Evolutionary conservation across 345 rosid species (phyloP).

Genomic region (Acer negundo): DNA sequence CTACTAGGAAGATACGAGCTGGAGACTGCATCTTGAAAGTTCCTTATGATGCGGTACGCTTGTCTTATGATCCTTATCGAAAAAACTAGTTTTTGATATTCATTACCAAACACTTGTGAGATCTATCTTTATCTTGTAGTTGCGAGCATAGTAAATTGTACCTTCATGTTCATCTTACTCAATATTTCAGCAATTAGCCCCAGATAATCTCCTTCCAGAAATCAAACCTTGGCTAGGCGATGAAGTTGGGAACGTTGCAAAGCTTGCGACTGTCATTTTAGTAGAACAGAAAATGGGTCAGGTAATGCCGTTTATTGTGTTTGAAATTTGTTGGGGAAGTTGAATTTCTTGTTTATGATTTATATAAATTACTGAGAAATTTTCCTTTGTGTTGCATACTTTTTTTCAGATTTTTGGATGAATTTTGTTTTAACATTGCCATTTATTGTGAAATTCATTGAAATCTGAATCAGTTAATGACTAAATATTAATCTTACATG

Average conservation of each 20-base stretch:
- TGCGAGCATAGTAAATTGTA: slow-evolving; percentile 11
- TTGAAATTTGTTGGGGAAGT: slow-evolving; percentile 5
- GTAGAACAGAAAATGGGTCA: slow-evolving; percentile 49
- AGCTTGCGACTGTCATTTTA: slow-evolving; percentile 64
- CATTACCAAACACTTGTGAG: background rate
- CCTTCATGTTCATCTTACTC: slow-evolving; percentile 18
- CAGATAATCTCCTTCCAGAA: slow-evolving; percentile 56
- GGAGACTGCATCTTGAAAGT: slow-evolving; percentile 79
- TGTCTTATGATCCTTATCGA: background rate
- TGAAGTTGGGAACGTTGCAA: slow-evolving; percentile 53
- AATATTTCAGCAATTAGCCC: slow-evolving; percentile 62
- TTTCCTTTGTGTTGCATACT: background rate
- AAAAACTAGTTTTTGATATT: slow-evolving; percentile 6
- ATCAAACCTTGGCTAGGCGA: slow-evolving; percentile 39
- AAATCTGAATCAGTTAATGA: slow-evolving; percentile 9
- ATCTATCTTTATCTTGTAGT: slow-evolving; percentile 4
- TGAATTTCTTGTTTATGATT: background rate
- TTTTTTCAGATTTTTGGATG: background rate
- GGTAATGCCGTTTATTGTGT: slow-evolving; percentile 36
- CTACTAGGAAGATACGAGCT: slow-evolving; percentile 49
- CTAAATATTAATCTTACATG: slow-evolving; percentile 5
- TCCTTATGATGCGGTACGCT: slow-evolving; percentile 60
- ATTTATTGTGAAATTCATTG: slow-evolving; percentile 7
- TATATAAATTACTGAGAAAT: background rate
- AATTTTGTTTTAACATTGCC: background rate